These are phyloP conservation scores for Colletotrichum tofieldiae DNA, from an alignment of 2,329 filamentous ascomycete species.

Conservation along the genomic window DNA sequence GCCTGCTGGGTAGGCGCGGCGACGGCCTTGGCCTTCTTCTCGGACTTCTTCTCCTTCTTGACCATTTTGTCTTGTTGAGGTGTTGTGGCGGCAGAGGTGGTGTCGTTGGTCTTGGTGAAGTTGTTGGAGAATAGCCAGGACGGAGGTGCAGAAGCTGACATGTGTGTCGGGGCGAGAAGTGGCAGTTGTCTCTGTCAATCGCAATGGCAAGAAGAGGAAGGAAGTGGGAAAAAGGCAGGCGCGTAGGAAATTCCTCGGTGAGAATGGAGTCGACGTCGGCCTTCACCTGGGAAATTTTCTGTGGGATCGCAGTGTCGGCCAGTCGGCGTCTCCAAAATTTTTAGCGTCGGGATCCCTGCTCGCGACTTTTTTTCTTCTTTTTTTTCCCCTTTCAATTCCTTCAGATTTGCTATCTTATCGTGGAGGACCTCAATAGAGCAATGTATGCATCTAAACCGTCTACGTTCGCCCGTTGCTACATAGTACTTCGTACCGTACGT, in stretches of 20 bases:
- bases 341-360: conserved; percentile 39
- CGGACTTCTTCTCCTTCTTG: conserved; percentile 51
- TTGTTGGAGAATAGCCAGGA: conserved; percentile 63
- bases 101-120: conserved; percentile 46
- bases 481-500: no score
- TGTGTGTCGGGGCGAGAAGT: conserved; percentile 44
- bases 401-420: conserved; percentile 32
- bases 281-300: conserved; percentile 43
- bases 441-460: conserved; percentile 33
- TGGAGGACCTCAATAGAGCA: not conserved
- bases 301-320: conserved; percentile 16
- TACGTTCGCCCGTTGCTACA: conserved; percentile 4
- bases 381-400: not conserved
- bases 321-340: conserved; percentile 38
- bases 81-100: conserved; percentile 19
- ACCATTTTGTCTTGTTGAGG: conserved; percentile 51
- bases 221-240: conserved; percentile 1
- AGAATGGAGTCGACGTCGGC: conserved; percentile 20
- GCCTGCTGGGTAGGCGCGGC: conserved; percentile 48
- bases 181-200: not conserved
- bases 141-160: conserved; percentile 55
- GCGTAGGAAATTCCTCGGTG: conserved; percentile 29
- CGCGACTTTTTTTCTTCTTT: conserved; percentile 9
- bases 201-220: conserved; percentile 10
- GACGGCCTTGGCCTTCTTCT: conserved; percentile 45